phyloP scores from a whole-genome alignment of 305 asterid genomes.

The Solanum hybrid region DNA sequence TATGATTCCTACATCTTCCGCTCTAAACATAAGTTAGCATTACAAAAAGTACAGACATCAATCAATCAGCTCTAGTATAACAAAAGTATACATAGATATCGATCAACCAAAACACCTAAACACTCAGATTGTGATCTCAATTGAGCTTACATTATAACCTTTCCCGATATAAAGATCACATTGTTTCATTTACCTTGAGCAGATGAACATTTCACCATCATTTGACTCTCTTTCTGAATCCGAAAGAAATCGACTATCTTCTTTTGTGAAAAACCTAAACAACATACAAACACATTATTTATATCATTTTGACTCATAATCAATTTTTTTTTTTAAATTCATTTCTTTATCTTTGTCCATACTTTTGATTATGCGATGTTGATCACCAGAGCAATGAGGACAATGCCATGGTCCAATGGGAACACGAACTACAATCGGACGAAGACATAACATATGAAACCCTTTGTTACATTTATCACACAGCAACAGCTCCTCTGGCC shows the following conservation, averaged over 20 bases:
- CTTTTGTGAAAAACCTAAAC: constrained; percentile 59
- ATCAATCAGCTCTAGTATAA: neutral
- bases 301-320: neutral
- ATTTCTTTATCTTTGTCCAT: constrained; percentile 7
- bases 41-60: neutral
- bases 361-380: constrained; percentile 36
- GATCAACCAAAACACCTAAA: neutral
- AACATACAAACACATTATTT: neutral
- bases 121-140: neutral
- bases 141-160: neutral
- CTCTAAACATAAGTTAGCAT: neutral
- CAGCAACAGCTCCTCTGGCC: constrained; percentile 44
- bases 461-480: constrained; percentile 71
- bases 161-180: neutral
- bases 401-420: constrained; percentile 74
- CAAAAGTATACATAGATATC: neutral
- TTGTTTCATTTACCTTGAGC: constrained; percentile 43
- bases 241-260: constrained; percentile 57
- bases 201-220: constrained; percentile 26
- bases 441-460: constrained; percentile 58
- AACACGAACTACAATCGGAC: constrained; percentile 59
- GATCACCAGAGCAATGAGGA: constrained; percentile 39
- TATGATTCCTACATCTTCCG: neutral
- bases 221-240: constrained; percentile 45
- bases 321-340: neutral